Base-by-base conservation (phyloP, 305 asterid species). In the Fraxinus ornus region DNA sequence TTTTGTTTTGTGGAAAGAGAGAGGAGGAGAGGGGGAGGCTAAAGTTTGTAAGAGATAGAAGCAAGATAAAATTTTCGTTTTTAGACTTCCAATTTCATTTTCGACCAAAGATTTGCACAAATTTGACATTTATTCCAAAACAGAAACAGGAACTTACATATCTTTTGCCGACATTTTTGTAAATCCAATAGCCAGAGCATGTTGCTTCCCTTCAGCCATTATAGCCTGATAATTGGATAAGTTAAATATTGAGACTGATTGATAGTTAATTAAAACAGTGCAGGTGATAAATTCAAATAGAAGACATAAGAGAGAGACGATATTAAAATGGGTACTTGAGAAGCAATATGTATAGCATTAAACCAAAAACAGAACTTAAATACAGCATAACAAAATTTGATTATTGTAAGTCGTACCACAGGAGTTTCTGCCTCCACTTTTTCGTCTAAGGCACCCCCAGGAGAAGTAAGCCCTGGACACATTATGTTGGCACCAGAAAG, bases 391-490 rank as follows among this genome's bases (percentile, higher is more conserved):
- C 39, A 80, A 81, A 82, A 41, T 66, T 73, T 70, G 70, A 64
- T 55, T 17, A 33, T 79, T 24, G 72, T 76, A 76, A 68, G 83
- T 57, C 90, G 37, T 93, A 96, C 99, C 79, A 96, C 98, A 12
- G 98, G 98, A 78, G 97, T 85, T 84, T 96, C 99, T 32, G 95
- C 92, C 81, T 79, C 95, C 33, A 94, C 98, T 84, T 92, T 92
- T n/a, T 91, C 93, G 80, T 96, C 99, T 91, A 96, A 87, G 66
- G 86, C 97, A 86, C 99, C 99, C 44, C 99, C 99, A 73, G 97
- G 95, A 85, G 99, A 96, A 12, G 99, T 96, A 71, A 96, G 98
- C 64, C 99, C 99, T 2, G 99, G 99, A 84, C 99, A 96, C 99
- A 96, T 96, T 85, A 96, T 94, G 90, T 96, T 96, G 84, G 99